phyloP scores from a whole-genome alignment of 2,329 filamentous ascomycete genomes.

The Coleophoma cylindrospora region DNA sequence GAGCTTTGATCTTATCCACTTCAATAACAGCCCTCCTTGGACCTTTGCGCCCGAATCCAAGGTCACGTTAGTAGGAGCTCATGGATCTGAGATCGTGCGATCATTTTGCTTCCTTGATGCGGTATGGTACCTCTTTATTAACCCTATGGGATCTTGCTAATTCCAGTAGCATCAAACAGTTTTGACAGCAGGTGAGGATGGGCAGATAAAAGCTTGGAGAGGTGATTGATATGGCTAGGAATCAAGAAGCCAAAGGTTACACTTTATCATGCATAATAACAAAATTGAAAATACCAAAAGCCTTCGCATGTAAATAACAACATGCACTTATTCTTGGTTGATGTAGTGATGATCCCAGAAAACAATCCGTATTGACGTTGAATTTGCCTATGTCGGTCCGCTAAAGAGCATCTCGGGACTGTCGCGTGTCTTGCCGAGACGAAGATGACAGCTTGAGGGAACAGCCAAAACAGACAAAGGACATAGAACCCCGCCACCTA shows the following conservation, averaged over 20 bases:
- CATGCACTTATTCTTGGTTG: too few relatives aligned
- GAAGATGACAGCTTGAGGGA: constrained; percentile 21
- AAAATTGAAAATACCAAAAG: too few relatives aligned
- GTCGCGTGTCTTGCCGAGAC: constrained; percentile 6
- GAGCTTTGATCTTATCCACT: constrained; percentile 55
- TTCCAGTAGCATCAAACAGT: constrained; percentile 23
- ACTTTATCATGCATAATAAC: too few relatives aligned
- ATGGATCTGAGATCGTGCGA: constrained; percentile 59
- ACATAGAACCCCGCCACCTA: constrained; percentile 5
- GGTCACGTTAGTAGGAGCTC: constrained; percentile 56
- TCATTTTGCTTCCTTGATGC: constrained; percentile 61
- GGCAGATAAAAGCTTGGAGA: constrained; percentile 32
- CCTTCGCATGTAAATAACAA: too few relatives aligned
- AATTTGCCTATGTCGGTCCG: neutral
- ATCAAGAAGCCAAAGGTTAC: too few relatives aligned
- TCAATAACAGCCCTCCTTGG: constrained; percentile 50
- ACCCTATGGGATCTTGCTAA: constrained; percentile 1
- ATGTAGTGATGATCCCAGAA: too few relatives aligned
- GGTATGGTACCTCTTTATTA: constrained; percentile 22
- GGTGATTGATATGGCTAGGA: constrained; percentile 12
- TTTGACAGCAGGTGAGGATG: constrained; percentile 34
- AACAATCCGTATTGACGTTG: too few relatives aligned
- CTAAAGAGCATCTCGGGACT: neutral
- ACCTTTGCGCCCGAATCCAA: constrained; percentile 46
- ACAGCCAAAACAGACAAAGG: constrained; percentile 2